These are phyloP conservation scores for Pichia gijzeniarum DNA, from an alignment of 805 yeast genomes.

Conservation along the genomic window DNA sequence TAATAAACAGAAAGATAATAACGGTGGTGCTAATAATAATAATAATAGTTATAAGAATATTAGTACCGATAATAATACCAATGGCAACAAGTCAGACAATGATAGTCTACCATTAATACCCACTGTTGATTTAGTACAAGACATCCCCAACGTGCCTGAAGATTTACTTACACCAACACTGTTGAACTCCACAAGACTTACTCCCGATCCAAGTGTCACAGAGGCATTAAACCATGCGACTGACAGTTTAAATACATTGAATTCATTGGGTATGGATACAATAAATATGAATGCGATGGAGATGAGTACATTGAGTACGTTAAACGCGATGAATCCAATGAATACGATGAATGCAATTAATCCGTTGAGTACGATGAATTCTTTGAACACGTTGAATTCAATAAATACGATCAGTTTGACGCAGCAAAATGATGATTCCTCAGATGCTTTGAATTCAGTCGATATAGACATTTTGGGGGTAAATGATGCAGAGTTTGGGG, in stretches of 20 bases:
- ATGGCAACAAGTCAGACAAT: too few relatives aligned
- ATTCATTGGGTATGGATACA: too few relatives aligned
- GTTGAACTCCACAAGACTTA: constrained; percentile 2
- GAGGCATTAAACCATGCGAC: background rate
- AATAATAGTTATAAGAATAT: background rate
- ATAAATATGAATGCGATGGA: too few relatives aligned
- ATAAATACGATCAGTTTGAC: too few relatives aligned
- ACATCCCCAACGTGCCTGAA: constrained; percentile 1
- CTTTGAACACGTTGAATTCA: too few relatives aligned
- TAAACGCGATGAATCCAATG: too few relatives aligned
- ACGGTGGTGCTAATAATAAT: background rate
- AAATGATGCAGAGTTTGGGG: constrained; percentile 13
- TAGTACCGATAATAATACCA: background rate
- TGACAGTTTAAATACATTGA: too few relatives aligned
- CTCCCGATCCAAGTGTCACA: background rate
- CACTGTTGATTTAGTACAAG: background rate
- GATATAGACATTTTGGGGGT: constrained; percentile 3
- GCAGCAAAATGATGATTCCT: background rate
- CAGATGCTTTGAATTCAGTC: background rate
- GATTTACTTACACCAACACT: constrained; percentile 4
- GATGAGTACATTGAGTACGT: too few relatives aligned
- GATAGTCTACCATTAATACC: background rate
- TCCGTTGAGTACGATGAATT: too few relatives aligned
- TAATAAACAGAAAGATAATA: background rate
- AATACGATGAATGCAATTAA: too few relatives aligned